phyloP scores from a whole-genome alignment of 129 eudicot species.

The Apium graveolens region DNA sequence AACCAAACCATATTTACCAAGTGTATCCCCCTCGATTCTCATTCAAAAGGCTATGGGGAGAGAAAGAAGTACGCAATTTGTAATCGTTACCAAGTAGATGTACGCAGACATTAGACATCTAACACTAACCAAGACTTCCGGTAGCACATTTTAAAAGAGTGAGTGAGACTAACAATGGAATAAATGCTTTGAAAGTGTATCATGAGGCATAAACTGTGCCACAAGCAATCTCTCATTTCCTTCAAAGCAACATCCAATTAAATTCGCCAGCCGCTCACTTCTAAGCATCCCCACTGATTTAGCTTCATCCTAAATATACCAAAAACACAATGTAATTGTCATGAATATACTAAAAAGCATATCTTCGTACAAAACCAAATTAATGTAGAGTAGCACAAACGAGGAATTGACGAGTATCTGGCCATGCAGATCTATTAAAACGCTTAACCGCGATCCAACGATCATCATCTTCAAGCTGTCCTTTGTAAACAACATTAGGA shows the following conservation, averaged over 20 bases:
- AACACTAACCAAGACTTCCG: background rate
- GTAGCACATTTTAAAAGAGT: background rate
- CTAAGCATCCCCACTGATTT: conserved; percentile 70
- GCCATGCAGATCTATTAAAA: conserved; percentile 87
- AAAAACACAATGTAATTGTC: background rate
- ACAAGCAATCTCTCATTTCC: conserved; percentile 84
- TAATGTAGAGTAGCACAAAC: conserved; percentile 24
- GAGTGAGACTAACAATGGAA: conserved; percentile 55
- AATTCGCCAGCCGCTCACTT: conserved; percentile 64
- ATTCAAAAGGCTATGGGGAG: background rate
- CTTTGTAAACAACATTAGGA: conserved; percentile 88
- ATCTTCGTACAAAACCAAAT: background rate
- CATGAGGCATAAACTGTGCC: conserved; percentile 87
- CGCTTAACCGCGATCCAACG: conserved; percentile 88
- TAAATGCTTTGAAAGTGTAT: conserved; percentile 72
- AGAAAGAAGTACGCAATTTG: background rate
- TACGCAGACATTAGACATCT: background rate
- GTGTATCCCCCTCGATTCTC: too few species aligned
- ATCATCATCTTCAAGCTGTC: conserved; percentile 50
- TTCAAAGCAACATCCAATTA: conserved; percentile 75
- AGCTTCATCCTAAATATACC: conserved; percentile 67
- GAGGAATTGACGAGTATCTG: conserved; percentile 84
- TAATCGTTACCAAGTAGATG: background rate
- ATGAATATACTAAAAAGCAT: background rate
- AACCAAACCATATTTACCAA: too few species aligned